A percentile compares a stretch with the other conserved stretches of the same genome.
Conservation (phyloP, 116 monocot genomes). For the Zostera marina region DNA sequence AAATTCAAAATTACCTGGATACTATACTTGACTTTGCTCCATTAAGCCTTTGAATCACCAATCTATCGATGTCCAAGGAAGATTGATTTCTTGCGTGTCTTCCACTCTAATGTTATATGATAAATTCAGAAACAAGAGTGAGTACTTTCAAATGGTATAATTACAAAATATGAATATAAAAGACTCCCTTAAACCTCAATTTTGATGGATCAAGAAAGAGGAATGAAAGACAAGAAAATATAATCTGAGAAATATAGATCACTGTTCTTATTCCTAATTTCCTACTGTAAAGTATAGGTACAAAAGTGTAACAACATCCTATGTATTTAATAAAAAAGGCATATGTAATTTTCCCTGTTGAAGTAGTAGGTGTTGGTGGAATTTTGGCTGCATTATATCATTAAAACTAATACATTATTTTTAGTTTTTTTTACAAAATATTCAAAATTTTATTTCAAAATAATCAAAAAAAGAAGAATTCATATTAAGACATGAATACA, state of each 20-base stretch:
- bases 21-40: neutral
- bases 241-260: neutral
- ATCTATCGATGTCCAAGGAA: conserved; percentile 3
- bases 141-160: neutral
- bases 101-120: neutral
- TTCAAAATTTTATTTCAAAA: too few species aligned
- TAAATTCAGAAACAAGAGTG: neutral
- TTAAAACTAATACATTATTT: too few species aligned
- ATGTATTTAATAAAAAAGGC: neutral
- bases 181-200: neutral
- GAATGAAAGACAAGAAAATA: neutral
- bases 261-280: neutral
- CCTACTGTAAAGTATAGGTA: too few species aligned
- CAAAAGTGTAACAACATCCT: neutral
- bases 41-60: conserved; percentile 4
- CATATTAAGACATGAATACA: too few species aligned
- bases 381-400: too few species aligned
- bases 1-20: conserved; percentile 3
- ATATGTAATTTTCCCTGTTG: neutral
- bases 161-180: neutral
- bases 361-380: too few species aligned
- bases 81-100: conserved; percentile 2
- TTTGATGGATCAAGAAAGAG: neutral
- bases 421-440: too few species aligned
- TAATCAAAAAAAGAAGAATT: too few species aligned